Evolutionary conservation across 441 rosid genomes (phyloP).

Genomic region (Gossypium armourianum): DNA sequence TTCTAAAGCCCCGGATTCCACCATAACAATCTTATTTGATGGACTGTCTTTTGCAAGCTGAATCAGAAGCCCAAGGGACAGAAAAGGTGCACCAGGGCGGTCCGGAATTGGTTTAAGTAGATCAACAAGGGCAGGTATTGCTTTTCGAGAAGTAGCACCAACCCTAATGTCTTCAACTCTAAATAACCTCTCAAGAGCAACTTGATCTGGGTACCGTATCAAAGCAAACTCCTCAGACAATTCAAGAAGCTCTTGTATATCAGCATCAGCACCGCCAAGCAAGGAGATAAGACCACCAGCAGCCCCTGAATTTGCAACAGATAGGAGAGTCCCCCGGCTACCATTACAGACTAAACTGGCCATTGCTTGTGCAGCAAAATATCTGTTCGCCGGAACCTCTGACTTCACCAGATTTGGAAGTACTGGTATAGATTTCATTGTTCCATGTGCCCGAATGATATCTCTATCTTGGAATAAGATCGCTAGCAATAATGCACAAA

Average conservation of each 20-base stretch:
- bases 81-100: conserved; percentile 97
- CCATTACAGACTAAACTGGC: conserved; percentile 95
- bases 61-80: conserved; percentile 78
- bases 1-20: conserved; percentile 94
- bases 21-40: conserved; percentile 85
- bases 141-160: conserved; percentile 96
- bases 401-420: conserved; percentile 86
- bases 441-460: conserved; percentile 72
- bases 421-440: conserved; percentile 83
- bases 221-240: conserved; percentile 74
- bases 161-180: conserved; percentile 96
- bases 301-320: conserved; percentile 97
- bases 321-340: conserved; percentile 89
- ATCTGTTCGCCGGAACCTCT: conserved; percentile 77
- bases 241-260: conserved; percentile 70
- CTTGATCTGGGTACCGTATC: conserved; percentile 83
- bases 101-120: conserved; percentile 98
- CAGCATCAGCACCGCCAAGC: conserved; percentile 93
- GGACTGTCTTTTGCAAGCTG: conserved; percentile 92
- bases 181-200: conserved; percentile 95
- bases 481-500: conserved; percentile 85
- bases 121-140: conserved; percentile 93
- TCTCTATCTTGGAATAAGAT: conserved; percentile 96
- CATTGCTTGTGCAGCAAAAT: conserved; percentile 93
- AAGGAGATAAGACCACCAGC: conserved; percentile 85